These are phyloP conservation scores for Thalassiosira profunda DNA, from an alignment of 108 stramenopile genomes.

Conservation along the genomic window DNA sequence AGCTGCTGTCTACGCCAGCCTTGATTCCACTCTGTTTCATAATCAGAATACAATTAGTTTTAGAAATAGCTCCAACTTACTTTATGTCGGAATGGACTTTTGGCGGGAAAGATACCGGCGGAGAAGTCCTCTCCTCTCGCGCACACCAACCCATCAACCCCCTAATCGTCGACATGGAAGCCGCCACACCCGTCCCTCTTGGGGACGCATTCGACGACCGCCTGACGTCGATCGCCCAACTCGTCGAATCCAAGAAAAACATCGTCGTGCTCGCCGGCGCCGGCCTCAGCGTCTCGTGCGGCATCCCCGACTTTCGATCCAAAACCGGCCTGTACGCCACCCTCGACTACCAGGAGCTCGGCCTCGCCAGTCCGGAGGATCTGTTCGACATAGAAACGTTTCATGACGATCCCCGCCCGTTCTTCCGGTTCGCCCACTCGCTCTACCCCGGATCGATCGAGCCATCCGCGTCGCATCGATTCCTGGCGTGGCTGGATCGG, in stretches of 20 bases:
- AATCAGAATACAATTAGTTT: too few relatives aligned
- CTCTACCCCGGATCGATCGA: constrained; percentile 45
- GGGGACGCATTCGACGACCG: constrained; percentile 22
- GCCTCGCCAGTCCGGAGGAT: constrained; percentile 65
- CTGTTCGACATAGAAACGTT: constrained; percentile 86
- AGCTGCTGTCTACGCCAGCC: too few relatives aligned
- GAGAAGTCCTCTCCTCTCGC: too few relatives aligned
- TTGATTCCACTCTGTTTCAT: too few relatives aligned
- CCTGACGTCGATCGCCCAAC: constrained; percentile 15
- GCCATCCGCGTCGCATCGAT: constrained; percentile 76
- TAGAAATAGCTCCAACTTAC: too few relatives aligned
- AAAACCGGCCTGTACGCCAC: constrained; percentile 62
- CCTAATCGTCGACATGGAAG: too few relatives aligned
- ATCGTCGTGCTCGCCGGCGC: constrained; percentile 84
- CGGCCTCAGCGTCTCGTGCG: constrained; percentile 80
- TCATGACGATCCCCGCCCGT: constrained; percentile 73
- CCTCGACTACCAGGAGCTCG: constrained; percentile 36
- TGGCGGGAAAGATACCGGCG: too few relatives aligned
- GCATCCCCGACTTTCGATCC: constrained; percentile 91
- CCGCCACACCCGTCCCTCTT: too few relatives aligned
- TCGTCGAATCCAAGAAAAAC: constrained; percentile 58
- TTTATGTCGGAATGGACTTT: too few relatives aligned
- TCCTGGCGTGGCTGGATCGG: constrained; percentile 72
- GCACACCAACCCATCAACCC: too few relatives aligned
- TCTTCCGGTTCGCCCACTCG: constrained; percentile 52